Base-by-base conservation (phyloP, 208 protist species). In the Porcisia hertigi region DNA sequence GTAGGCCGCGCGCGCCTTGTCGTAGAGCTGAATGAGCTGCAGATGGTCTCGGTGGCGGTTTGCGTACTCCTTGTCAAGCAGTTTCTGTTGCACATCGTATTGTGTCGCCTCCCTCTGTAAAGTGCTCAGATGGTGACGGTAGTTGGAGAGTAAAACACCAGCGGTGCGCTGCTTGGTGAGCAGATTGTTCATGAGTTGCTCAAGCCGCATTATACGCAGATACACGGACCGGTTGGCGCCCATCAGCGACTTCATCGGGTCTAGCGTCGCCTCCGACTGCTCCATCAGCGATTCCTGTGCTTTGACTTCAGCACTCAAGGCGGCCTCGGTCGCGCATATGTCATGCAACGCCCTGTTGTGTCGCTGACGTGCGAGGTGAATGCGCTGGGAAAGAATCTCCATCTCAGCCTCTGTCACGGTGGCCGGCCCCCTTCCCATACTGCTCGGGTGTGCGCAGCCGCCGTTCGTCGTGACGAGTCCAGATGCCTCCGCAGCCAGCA, bases 181-280 rank as follows among this genome's bases (percentile, higher is more conserved):
- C 0, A 96, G 81, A 14, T 95, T 93, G 77, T 99, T 92, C 1
- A 99, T 80, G 41, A 82, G 77, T 53, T 96, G 97, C 81, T 99
- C 98, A 5, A 99, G 82, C 18, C 79, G 86, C 49, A 96, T 85
- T 63, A 98, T 97, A 54, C 96, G 87, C 55, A 94, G 82, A 16
- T 86, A 86, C 16, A 95, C 71, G n/a, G 89, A 79, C 3, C 73
- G 64, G 55, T 88, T 91, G 14, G 86, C 87, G 1, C 77, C 73
- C n/a, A 79, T 65, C 52, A 84, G 52, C 49, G 69, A 11, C 30
- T 55, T 69, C 1, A 65, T 57, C 0, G 77, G 58, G 8, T 72
- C 69, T 30, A 66, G 14, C 23, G 39, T 16, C 20, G 16, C 45
- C 43, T 60, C 53, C 36, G 47, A 9, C n/a, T 79, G 52, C 43